Conservation (phyloP, 805 yeast genomes). For the Pichia thaimueangensis region DNA sequence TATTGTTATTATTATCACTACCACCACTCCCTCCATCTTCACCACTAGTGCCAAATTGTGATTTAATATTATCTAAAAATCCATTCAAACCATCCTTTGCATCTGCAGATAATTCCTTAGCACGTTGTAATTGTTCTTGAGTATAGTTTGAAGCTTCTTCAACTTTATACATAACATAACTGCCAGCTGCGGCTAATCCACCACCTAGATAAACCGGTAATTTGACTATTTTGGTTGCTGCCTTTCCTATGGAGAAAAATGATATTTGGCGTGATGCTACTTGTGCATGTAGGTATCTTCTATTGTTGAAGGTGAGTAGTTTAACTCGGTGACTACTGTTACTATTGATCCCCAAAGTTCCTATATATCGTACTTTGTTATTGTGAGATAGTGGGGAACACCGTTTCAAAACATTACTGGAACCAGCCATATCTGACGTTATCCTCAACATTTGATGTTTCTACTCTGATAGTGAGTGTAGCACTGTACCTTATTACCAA, state of each 20-base stretch:
- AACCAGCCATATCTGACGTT: too few relatives aligned
- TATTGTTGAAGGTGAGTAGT: neutral
- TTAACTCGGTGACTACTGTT: neutral
- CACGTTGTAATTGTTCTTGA: constrained; percentile 53
- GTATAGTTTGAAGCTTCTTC: constrained; percentile 78
- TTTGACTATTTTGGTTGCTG: constrained; percentile 47
- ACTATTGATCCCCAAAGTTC: too few relatives aligned
- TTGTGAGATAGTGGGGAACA: too few relatives aligned
- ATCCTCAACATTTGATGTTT: too few relatives aligned
- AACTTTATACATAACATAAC: constrained; percentile 85
- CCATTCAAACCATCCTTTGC: constrained; percentile 39
- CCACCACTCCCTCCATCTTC: constrained; percentile 28
- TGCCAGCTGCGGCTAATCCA: constrained; percentile 89
- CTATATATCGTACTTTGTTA: too few relatives aligned
- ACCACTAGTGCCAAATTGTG: neutral
- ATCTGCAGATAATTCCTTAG: constrained; percentile 57
- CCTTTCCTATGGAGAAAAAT: constrained; percentile 41
- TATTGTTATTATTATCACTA: constrained; percentile 25
- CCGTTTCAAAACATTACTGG: too few relatives aligned
- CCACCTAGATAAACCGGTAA: constrained; percentile 85
- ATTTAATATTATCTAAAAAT: constrained; percentile 22
- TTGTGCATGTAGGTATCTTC: too few relatives aligned
- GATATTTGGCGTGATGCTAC: constrained; percentile 14
- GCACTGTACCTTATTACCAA: too few relatives aligned
- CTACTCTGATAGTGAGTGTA: too few relatives aligned